phyloP scores from a whole-genome alignment of 768 basidiomycete genomes.

The Trametes elegans region DNA sequence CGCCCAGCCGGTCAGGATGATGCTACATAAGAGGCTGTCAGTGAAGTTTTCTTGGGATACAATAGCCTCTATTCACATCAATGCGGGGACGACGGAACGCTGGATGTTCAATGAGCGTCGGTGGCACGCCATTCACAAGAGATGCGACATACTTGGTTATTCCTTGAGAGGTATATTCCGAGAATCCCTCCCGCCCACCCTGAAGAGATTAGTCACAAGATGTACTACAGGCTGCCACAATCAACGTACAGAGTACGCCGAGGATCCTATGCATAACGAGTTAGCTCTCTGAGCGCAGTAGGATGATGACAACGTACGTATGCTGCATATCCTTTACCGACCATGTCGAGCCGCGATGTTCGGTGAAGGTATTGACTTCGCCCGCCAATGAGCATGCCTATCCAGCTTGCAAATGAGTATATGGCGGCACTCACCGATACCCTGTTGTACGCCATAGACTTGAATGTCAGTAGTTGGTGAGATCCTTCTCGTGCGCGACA shows the following conservation, averaged over 20 bases:
- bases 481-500: too few relatives aligned
- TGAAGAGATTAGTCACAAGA: constrained; percentile 27
- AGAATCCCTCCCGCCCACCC: constrained; percentile 94
- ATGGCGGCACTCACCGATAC: constrained; percentile 47
- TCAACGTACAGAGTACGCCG: constrained; percentile 62
- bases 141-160: constrained; percentile 58
- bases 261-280: constrained; percentile 47
- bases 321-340: constrained; percentile 95
- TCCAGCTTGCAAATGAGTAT: not conserved
- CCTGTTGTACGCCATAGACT: too few relatives aligned
- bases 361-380: constrained; percentile 88
- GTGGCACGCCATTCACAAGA: not conserved
- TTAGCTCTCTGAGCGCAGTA: not conserved
- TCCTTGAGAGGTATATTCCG: constrained; percentile 78
- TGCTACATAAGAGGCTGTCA: constrained; percentile 39
- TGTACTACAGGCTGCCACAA: not conserved
- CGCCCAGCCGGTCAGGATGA: constrained; percentile 90
- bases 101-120: constrained; percentile 24
- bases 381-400: not conserved
- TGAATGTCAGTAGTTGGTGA: too few relatives aligned
- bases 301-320: constrained; percentile 49
- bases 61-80: constrained; percentile 58
- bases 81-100: constrained; percentile 76
- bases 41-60: not conserved
- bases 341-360: constrained; percentile 81